Base-by-base conservation (phyloP, 306 rosid genomes). In the Prunus kanzakura region DNA sequence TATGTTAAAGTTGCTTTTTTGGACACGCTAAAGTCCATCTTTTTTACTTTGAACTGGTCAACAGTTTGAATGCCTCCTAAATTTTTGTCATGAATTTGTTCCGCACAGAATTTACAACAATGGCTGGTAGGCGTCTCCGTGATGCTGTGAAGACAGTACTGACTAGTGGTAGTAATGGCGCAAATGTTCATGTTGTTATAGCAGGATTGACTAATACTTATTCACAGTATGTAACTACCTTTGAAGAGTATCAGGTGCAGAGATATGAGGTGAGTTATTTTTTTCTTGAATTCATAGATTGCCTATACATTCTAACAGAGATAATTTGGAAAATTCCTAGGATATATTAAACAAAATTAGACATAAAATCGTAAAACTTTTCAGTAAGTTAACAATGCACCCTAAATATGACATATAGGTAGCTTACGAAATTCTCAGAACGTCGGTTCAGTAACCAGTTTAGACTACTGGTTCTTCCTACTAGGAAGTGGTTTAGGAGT, bases 101-200 rank as follows among this genome's bases (percentile, higher is more conserved):
- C 60, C 72, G 46, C 73, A 61, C 87, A 94, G 98, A 94, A 77
- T 89, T 94, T 82, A 83, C 98, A 16, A 90, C 97, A 71, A 94
- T 94, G 98, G 98, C 98, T 65, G 97, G 98, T 41, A 87, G 97
- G 86, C 96, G 89, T 47, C 96, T 94, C 43, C 96, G 96, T 18
- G 91, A 94, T 84, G 93, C 96, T 60, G 97, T 94, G 81, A 90
- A 77, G 87, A 75, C 82, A 0, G 89, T 81, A 73, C 89, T 94
- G 41, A 82, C 82, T 23, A 73, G 67, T 62, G 74, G 76, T n/a
- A 60, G 63, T 69, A 63, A 65, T 62, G 84, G 83, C 61, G 88
- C 80, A 27, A 77, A 83, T 51, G 54, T 85, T 81, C 91, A 89
- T 46, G 83, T 94, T 77, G 95, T 94, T 67, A 80, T 94, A 82